Evolutionary conservation across 2,329 filamentous ascomycete species (phyloP).

Genomic region (Pleoardoris graminearum): DNA sequence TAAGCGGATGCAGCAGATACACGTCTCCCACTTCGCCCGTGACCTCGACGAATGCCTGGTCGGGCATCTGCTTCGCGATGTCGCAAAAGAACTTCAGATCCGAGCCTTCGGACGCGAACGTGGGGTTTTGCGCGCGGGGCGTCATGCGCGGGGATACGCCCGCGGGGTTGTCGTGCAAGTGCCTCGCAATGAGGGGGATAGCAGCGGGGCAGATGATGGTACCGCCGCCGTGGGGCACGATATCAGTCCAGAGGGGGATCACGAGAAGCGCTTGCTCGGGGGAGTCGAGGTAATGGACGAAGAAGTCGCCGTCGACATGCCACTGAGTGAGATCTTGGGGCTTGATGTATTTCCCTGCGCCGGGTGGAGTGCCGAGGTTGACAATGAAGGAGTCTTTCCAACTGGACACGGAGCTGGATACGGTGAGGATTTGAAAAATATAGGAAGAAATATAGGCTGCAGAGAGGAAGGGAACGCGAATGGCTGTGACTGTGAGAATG

Average conservation of each 20-base stretch:
- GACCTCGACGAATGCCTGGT: conserved; percentile 57
- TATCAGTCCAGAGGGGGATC: conserved; percentile 69
- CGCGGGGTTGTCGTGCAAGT: conserved; percentile 63
- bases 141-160: conserved; percentile 69
- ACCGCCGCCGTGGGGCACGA: conserved; percentile 63
- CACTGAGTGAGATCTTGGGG: conserved; percentile 61
- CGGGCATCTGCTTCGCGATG: conserved; percentile 39
- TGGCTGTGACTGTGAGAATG: not conserved
- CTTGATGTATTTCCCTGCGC: conserved; percentile 54
- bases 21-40: conserved; percentile 60
- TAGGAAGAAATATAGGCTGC: not conserved
- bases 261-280: conserved; percentile 70
- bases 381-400: conserved; percentile 72
- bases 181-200: conserved; percentile 60
- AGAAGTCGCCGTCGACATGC: conserved; percentile 75
- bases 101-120: conserved; percentile 49
- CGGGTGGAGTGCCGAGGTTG: conserved; percentile 62
- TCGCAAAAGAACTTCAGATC: conserved; percentile 53
- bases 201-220: conserved; percentile 66
- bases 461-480: not conserved
- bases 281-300: conserved; percentile 71
- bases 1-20: conserved; percentile 63
- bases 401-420: conserved; percentile 50
- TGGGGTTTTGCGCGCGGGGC: conserved; percentile 54
- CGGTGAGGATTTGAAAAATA: not conserved